Base-by-base conservation (phyloP, 225 moss, liverwort and hornwort species). In the Physcomitrellopsis africana region DNA sequence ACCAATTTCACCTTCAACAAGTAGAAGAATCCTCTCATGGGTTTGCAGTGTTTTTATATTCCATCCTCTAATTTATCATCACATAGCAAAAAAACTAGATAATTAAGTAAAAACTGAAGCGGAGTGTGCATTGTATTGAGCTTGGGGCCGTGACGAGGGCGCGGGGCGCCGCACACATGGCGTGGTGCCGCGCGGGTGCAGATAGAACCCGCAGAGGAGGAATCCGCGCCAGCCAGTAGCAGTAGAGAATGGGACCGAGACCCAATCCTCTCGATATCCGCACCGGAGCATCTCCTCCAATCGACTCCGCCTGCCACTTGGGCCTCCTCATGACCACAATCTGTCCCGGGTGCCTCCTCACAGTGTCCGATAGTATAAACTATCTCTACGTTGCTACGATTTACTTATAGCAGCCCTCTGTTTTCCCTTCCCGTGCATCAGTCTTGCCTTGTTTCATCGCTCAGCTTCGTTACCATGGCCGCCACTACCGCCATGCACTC, bases 401-500 rank as follows among this genome's bases (percentile, higher is more conserved):
- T 0, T 1, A 1, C 0, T 2, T 1, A 0, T 15, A 16, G 29
- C 17, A 16, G 17, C 0, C 60, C 0, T 9, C 10, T 14, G 14
- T 60, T 15, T 17, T 24, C 29, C 10, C 1, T 2, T 26, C 11
- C 1, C 17, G 1, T 6, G 2, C 0, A 51, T 14, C 1, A 51
- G 1, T 5, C 16, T 8, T 15, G 8, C 15, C 14, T 12, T 9
- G 0, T 18, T 2, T 15, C 7, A 16, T 16, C 10, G 1, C 11
- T 26, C 3, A 0, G 9, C 20, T 11, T 8, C 8, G 5, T 24
- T 42, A 43, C 53, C 3, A 75, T 75, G 75, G 75, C 75, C 24
- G 57, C 75, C 66, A 57, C 57, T 10, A 75, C 75, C 1, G 75
- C 75, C 22, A 65, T 54, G 55, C 54, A 52, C 44, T 75, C 66